Conservation (phyloP, 148 eudicot genomes). For the Rhododendron henanense region DNA sequence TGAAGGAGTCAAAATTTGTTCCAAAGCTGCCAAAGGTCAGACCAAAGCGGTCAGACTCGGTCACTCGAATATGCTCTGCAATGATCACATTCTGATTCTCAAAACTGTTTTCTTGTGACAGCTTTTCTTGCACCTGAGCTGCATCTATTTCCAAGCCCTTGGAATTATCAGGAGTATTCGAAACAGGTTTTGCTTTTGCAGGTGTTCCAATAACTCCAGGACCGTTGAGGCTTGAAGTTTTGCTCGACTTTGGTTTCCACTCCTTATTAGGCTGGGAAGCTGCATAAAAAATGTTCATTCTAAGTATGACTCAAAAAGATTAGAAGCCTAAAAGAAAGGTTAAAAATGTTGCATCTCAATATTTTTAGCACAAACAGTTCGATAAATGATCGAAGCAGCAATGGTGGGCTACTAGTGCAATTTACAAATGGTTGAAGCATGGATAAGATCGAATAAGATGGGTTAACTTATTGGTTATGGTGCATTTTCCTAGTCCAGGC, state of each 20-base stretch:
- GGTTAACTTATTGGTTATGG: neutral
- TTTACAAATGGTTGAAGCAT: neutral
- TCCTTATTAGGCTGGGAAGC: slow-evolving; percentile 66
- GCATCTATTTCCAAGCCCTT: slow-evolving; percentile 37
- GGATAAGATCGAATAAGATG: too few relatives aligned
- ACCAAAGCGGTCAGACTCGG: slow-evolving; percentile 68
- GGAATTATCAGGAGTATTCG: slow-evolving; percentile 46
- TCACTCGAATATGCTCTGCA: slow-evolving; percentile 84
- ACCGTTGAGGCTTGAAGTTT: slow-evolving; percentile 39
- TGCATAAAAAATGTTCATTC: slow-evolving; percentile 22
- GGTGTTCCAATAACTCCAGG: slow-evolving; percentile 71
- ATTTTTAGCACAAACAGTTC: neutral
- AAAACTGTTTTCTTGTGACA: slow-evolving; percentile 43
- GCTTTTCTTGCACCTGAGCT: slow-evolving; percentile 47
- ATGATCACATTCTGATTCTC: slow-evolving; percentile 80
- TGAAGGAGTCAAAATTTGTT: slow-evolving; percentile 35
- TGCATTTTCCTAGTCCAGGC: neutral
- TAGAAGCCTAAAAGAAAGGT: neutral
- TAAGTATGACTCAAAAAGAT: neutral
- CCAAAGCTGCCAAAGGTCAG: slow-evolving; percentile 83
- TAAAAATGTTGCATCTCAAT: neutral
- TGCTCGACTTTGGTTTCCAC: slow-evolving; percentile 91
- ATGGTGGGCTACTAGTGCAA: neutral
- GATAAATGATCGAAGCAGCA: neutral
- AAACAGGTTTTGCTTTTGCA: slow-evolving; percentile 58